Evolutionary conservation across 257 asterid genomes (phyloP).

Genomic region (Penstemon newberryi): DNA sequence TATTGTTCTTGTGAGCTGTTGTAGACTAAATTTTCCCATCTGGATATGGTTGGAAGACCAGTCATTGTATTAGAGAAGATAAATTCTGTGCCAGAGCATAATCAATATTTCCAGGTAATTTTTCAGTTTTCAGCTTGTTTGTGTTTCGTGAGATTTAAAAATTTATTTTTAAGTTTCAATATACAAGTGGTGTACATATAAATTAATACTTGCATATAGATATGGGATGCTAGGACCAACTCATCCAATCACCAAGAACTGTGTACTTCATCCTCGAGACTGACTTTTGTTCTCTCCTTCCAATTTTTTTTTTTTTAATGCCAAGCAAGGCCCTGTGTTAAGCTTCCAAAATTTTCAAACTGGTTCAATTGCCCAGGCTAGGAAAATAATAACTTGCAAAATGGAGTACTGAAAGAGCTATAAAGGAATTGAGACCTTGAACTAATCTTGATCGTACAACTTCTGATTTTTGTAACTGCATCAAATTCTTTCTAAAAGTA

Average conservation of each 20-base stretch:
- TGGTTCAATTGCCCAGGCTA: no score
- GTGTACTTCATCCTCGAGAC: neutral
- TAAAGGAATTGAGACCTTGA: neutral
- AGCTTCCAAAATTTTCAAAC: no score
- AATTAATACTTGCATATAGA: neutral
- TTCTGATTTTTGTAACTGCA: no score
- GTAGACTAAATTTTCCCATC: slow-evolving; percentile 81
- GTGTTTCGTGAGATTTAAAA: no score
- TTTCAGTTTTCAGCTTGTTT: neutral
- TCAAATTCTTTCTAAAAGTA: no score
- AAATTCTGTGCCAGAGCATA: slow-evolving; percentile 88
- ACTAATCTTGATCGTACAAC: no score
- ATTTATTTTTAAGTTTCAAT: no score
- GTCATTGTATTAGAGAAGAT: slow-evolving; percentile 77
- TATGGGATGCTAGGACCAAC: neutral
- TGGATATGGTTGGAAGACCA: slow-evolving; percentile 94
- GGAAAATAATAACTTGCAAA: neutral
- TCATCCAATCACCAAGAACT: slow-evolving; percentile 9
- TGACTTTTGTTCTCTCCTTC: neutral
- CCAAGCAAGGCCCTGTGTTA: neutral
- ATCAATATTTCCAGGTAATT: slow-evolving; percentile 84
- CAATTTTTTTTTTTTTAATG: neutral
- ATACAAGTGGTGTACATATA: no score
- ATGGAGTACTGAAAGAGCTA: neutral
- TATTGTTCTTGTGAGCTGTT: slow-evolving; percentile 36